Percentiles rank a stretch among this genome's conserved stretches.
Evolutionary conservation across 148 eudicot species (phyloP).

Genomic region (Nepenthes gracilis): DNA sequence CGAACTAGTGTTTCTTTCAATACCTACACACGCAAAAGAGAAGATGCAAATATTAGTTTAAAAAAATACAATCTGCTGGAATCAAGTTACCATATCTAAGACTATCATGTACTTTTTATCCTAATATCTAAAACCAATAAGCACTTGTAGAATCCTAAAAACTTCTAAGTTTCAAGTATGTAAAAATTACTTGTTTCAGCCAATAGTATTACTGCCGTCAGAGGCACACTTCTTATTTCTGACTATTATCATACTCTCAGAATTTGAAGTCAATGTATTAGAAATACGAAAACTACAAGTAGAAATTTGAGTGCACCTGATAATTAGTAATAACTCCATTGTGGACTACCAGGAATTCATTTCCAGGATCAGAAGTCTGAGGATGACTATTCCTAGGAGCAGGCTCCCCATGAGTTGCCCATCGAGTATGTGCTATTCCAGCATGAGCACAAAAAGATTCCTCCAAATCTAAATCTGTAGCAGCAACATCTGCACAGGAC

Average conservation of each 20-base stretch:
- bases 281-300: too few species aligned
- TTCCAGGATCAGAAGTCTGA: conserved; percentile 75
- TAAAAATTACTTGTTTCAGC: too few species aligned
- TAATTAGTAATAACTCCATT: conserved; percentile 94
- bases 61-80: too few species aligned
- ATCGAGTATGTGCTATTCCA: conserved; percentile 96
- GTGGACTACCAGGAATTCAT: conserved; percentile 89
- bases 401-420: conserved; percentile 99
- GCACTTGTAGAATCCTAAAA: too few species aligned
- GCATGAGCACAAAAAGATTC: conserved; percentile 77
- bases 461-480: conserved; percentile 66
- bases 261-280: too few species aligned
- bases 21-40: conserved; percentile 37
- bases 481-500: conserved; percentile 55
- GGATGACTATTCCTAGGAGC: conserved; percentile 96
- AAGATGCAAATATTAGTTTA: neutral
- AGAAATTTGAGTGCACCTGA: conserved; percentile 30
- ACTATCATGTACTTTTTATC: too few species aligned
- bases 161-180: too few species aligned
- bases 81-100: too few species aligned
- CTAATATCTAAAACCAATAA: too few species aligned
- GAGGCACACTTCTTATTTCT: too few species aligned
- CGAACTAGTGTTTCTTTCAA: conserved; percentile 78
- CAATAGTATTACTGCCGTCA: too few species aligned
- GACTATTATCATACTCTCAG: too few species aligned